Evolutionary conservation across 2,329 filamentous ascomycete genomes (phyloP).

Genomic region (Aureobasidium sp.): DNA sequence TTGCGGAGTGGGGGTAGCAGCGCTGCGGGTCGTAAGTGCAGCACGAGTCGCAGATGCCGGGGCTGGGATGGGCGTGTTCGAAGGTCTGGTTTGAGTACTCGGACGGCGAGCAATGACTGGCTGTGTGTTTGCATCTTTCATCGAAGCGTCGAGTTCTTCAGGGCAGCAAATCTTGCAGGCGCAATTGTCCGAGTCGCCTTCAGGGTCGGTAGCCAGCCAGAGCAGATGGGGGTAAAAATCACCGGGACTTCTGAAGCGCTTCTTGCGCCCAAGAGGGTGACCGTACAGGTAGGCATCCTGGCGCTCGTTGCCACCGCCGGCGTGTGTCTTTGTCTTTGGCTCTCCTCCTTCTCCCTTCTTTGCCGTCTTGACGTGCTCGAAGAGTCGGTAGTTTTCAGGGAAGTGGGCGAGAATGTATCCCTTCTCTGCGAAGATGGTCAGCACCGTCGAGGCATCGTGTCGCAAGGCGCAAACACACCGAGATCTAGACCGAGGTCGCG

Average conservation of each 20-base stretch:
- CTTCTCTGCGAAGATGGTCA: constrained; percentile 23
- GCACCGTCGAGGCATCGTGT: not conserved
- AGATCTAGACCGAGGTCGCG: constrained; percentile 34
- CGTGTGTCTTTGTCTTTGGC: constrained; percentile 40
- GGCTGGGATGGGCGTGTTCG: not conserved
- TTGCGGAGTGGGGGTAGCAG: constrained; percentile 16
- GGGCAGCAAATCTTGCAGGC: constrained; percentile 49
- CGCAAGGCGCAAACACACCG: not conserved
- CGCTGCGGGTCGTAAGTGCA: not conserved
- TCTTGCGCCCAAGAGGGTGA: constrained; percentile 47
- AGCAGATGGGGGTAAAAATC: constrained; percentile 53
- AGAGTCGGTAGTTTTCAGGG: constrained; percentile 49
- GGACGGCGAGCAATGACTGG: constrained; percentile 17
- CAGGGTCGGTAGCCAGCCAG: constrained; percentile 47
- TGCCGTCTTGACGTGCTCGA: constrained; percentile 44
- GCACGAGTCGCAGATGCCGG: constrained; percentile 7
- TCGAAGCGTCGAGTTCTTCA: constrained; percentile 31
- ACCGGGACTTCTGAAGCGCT: constrained; percentile 48
- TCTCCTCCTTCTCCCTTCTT: constrained; percentile 40
- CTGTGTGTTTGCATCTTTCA: constrained; percentile 19
- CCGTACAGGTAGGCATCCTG: constrained; percentile 54
- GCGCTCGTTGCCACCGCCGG: constrained; percentile 42
- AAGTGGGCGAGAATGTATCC: constrained; percentile 45
- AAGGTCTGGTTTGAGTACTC: constrained; percentile 14
- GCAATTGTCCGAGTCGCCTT: constrained; percentile 46